Percentiles rank a stretch among this genome's conserved stretches.
These are phyloP conservation scores for Apiotrichum gamsii DNA, from an alignment of 1,284 basidiomycete species.

Conservation along the genomic window DNA sequence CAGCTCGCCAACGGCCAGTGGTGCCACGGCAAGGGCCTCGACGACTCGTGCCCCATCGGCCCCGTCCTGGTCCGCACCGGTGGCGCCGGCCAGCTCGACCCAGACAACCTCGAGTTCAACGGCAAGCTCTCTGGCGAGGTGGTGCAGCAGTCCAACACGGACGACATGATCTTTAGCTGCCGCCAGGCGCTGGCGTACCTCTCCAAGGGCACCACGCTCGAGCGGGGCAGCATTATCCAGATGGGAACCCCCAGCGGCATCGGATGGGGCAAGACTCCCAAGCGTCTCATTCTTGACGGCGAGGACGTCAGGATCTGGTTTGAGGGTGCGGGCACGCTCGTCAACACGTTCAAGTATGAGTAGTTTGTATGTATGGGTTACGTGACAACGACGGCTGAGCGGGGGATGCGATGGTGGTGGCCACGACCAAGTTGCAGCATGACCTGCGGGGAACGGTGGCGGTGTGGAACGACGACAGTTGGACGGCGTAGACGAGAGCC, in stretches of 20 bases:
- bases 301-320: slow-evolving; percentile 46
- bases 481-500: too few relatives aligned
- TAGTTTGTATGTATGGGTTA: too few relatives aligned
- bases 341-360: slow-evolving; percentile 34
- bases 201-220: slow-evolving; percentile 77
- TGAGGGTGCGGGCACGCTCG: slow-evolving; percentile 47
- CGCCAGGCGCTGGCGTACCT: slow-evolving; percentile 57
- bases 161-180: slow-evolving; percentile 47
- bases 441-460: too few relatives aligned
- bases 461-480: too few relatives aligned
- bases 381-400: too few relatives aligned
- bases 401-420: too few relatives aligned
- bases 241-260: slow-evolving; percentile 52
- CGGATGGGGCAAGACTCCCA: slow-evolving; percentile 39
- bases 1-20: slow-evolving; percentile 44
- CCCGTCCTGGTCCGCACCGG: slow-evolving; percentile 35
- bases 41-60: slow-evolving; percentile 47
- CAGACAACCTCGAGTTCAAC: slow-evolving; percentile 19
- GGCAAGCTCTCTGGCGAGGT: slow-evolving; percentile 16
- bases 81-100: slow-evolving; percentile 8
- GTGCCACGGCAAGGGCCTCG: slow-evolving; percentile 47
- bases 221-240: slow-evolving; percentile 70
- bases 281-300: slow-evolving; percentile 36
- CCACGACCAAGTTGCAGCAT: too few relatives aligned
- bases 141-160: slow-evolving; percentile 17